Evolutionary conservation across 2,329 filamentous ascomycete species (phyloP), one percentile per base, ranked within the genome.

Genomic region (Fusarium caatingaense): DNA sequence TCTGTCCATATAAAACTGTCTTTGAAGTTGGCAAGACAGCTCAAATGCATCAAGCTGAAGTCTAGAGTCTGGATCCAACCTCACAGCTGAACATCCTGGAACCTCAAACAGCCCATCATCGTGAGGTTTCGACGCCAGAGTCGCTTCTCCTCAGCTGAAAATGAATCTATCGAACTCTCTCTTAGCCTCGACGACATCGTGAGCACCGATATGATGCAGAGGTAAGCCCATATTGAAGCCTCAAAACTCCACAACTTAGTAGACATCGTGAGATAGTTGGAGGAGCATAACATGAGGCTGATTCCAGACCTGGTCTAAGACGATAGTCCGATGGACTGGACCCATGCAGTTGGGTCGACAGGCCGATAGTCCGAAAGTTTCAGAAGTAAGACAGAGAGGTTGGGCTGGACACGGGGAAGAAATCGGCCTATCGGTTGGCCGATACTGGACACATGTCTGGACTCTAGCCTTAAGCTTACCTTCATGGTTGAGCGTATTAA

Each of bases 81-180:
- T 25, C 48, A 6, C 11, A 25, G 12, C 48, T 40, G 48, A 27
- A 40, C 16, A 10, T 27, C 12, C n/a, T 16, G 8, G 9, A 27
- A 51, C 32, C 6, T 16, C 12, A 20, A 15, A 16, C 0, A 51
- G 30, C 48, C 21, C 28, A 23, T 32, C 21, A 9, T 20, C 20
- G 42, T 21, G 3, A 18, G 11, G 7, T 6, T 11, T 34, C 16
- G 8, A n/a, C 45, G 25, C n/a, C 32, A 25, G 30, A 11, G 6
- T 8, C 11, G 7, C 8, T 37, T 46, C 27, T 16, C 11, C 7
- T n/a, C 21, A 40, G 30, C 51, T 41, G 42, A 51, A 54, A 0
- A 21, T 30, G 25, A 42, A 47, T n/a, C 64, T 68, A 71, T 68
- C 47, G 56, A 70, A 71, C 49, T 65, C 44, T 60, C 37, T 70